These are phyloP conservation scores for Chimonanthus praecox DNA, from an alignment of 164 flowering plant genomes.

Conservation along the genomic window DNA sequence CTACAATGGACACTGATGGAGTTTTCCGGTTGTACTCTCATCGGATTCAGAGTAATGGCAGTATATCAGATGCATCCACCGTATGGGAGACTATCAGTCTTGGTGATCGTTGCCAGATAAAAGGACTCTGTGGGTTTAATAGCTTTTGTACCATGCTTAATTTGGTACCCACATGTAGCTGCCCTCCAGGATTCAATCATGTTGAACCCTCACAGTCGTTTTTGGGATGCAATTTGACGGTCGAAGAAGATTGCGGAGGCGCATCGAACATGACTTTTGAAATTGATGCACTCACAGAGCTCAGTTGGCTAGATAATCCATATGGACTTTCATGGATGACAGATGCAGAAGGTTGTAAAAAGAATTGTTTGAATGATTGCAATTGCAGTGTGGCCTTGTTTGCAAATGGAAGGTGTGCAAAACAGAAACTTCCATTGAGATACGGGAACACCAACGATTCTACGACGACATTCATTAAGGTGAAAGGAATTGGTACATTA, in stretches of 20 bases:
- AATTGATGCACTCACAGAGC: neutral
- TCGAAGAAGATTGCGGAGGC: neutral
- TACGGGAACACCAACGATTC: neutral
- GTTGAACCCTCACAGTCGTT: neutral
- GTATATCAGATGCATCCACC: too few species aligned
- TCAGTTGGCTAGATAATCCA: neutral
- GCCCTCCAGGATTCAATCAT: slow-evolving; percentile 2
- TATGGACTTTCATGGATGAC: neutral
- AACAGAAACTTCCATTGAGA: slow-evolving; percentile 9
- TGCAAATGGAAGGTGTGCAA: neutral
- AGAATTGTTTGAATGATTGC: slow-evolving; percentile 11
- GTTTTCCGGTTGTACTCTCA: slow-evolving; percentile 7
- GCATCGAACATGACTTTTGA: neutral
- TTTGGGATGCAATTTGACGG: neutral
- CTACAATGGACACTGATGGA: slow-evolving; percentile 11
- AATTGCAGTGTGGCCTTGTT: slow-evolving; percentile 12
- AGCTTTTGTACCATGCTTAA: slow-evolving; percentile 7
- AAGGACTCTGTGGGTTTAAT: slow-evolving; percentile 21
- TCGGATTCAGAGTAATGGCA: neutral
- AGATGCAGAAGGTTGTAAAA: slow-evolving; percentile 1
- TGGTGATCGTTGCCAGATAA: slow-evolving; percentile 1
- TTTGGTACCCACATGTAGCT: slow-evolving; percentile 2
- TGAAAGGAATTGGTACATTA: neutral
- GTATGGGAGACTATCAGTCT: too few species aligned
- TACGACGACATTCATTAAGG: neutral